Evolutionary conservation across 2,329 filamentous ascomycete genomes (phyloP).

Genomic region (Aspergillus awamori): DNA sequence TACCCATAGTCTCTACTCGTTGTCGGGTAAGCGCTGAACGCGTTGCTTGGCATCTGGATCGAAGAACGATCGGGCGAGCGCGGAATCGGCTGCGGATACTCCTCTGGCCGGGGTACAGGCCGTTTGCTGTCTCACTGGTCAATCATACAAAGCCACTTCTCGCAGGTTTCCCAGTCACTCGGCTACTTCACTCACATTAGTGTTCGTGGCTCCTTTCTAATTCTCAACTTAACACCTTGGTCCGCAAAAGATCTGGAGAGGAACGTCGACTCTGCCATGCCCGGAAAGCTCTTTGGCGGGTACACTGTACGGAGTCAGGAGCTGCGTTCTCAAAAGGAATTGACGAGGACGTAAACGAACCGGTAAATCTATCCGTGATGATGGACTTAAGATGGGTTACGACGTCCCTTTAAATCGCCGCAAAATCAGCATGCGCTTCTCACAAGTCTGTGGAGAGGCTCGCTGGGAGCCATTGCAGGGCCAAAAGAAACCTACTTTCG

Average conservation of each 20-base stretch:
- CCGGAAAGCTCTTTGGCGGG: constrained; percentile 70
- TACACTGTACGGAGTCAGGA: constrained; percentile 36
- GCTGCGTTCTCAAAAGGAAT: not conserved
- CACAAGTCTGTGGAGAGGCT: not conserved
- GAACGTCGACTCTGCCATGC: constrained; percentile 79
- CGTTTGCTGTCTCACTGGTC: constrained; percentile 41
- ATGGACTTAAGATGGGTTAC: constrained; percentile 58
- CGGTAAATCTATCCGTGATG: constrained; percentile 70
- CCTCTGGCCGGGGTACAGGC: constrained; percentile 40
- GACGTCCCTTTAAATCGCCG: constrained; percentile 35
- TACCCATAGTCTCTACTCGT: constrained; percentile 40
- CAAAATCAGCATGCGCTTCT: constrained; percentile 22
- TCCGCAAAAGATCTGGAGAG: constrained; percentile 82
- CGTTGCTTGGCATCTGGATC: constrained; percentile 38
- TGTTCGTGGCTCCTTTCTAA: constrained; percentile 80
- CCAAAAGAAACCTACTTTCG: constrained; percentile 51
- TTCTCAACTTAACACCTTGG: constrained; percentile 78
- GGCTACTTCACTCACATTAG: constrained; percentile 38
- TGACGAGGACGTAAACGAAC: constrained; percentile 40
- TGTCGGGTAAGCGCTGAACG: constrained; percentile 37
- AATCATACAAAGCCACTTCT: constrained; percentile 8
- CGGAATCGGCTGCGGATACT: constrained; percentile 40
- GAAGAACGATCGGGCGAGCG: constrained; percentile 43
- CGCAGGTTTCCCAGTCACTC: not conserved
- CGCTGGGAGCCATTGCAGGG: not conserved